phyloP scores from a whole-genome alignment of 2,329 filamentous ascomycete genomes.

The Fusarium sambucinum region DNA sequence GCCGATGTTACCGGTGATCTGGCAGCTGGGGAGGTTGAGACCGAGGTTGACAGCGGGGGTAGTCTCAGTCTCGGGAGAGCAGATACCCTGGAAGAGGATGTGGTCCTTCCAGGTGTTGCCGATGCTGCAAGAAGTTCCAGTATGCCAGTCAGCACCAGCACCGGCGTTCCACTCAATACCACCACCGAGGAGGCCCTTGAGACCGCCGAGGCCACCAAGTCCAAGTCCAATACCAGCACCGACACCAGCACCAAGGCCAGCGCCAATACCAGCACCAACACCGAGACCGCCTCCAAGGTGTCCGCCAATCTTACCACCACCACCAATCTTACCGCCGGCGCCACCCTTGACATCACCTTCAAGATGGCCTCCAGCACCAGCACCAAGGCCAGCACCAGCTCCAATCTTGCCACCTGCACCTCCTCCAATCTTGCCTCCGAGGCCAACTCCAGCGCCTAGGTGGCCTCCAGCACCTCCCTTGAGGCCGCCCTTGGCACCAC shows the following conservation, averaged over 20 bases:
- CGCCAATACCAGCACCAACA: not conserved
- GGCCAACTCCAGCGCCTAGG: not conserved
- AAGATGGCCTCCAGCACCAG: not conserved
- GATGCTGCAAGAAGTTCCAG: constrained; percentile 33
- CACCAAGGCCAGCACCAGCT: constrained; percentile 2
- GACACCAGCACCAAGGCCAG: constrained; percentile 1
- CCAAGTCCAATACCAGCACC: constrained; percentile 6
- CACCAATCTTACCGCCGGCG: not conserved
- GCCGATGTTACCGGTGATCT: constrained; percentile 61
- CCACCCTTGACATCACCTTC: not conserved
- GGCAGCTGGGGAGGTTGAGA: constrained; percentile 49
- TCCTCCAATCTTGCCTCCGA: constrained; percentile 14
- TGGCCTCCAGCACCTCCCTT: constrained; percentile 9
- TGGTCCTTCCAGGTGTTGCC: constrained; percentile 33
- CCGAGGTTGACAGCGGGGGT: constrained; percentile 42
- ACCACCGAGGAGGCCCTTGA: constrained; percentile 14
- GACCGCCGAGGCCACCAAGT: constrained; percentile 7
- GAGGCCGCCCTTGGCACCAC: constrained; percentile 4
- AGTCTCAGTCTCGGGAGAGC: constrained; percentile 33
- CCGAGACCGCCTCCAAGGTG: constrained; percentile 8
- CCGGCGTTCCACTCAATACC: constrained; percentile 20
- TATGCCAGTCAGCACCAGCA: constrained; percentile 15
- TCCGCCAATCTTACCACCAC: not conserved
- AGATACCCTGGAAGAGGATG: constrained; percentile 38
- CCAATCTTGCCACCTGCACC: constrained; percentile 11